Base-by-base conservation (phyloP, 140 eudicot genomes). In the Oenanthe javanica region DNA sequence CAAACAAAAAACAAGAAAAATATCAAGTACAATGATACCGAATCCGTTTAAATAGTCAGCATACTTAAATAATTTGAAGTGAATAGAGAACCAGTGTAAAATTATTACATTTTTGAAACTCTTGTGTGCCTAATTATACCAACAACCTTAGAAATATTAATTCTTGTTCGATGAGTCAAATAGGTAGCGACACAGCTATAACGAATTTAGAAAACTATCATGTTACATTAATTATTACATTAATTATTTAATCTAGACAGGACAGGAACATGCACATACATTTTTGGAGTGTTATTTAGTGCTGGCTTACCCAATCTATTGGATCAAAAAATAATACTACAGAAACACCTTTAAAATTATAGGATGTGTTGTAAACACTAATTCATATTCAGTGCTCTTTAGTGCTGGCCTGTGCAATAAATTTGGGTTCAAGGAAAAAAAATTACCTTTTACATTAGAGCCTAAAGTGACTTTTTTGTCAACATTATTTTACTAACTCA, bases 1-100 rank as follows among this genome's bases (percentile, higher is more conserved):
- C 64, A 81, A 81, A 76, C 1, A 49, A 12, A 81, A 43, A 75
- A 67, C 50, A 70, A 31, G 21, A 81, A 31, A 55, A 75, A 70
- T 11, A 59, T 79, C 14, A 45, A 49, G 80, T 80, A 77, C 15
- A 69, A 21, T 69, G 69, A 13, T 18, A 63, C 9, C 9, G 9
- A 18, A 16, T 14, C 71, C 1, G 1, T 63, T 63, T 21, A 25
- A 15, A 63, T n/a, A 63, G 71, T 63, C 13, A 23, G 10, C 74
- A 67, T 31, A 15, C 18, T 25, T 25, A 47, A 9, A 23, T 21
- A 9, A 5, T 57, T 64, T 27, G 5, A 67, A 67, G 74, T 13
- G 10, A 31, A 36, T 38, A 36, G n/a, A 67, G 42, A 13, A 67
- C 74, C 0, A 31, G 73, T 31, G 46, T 13, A 36, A 67, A 38